These are phyloP conservation scores for Brassica napus DNA, from an alignment of 345 rosid species.

Conservation along the genomic window DNA sequence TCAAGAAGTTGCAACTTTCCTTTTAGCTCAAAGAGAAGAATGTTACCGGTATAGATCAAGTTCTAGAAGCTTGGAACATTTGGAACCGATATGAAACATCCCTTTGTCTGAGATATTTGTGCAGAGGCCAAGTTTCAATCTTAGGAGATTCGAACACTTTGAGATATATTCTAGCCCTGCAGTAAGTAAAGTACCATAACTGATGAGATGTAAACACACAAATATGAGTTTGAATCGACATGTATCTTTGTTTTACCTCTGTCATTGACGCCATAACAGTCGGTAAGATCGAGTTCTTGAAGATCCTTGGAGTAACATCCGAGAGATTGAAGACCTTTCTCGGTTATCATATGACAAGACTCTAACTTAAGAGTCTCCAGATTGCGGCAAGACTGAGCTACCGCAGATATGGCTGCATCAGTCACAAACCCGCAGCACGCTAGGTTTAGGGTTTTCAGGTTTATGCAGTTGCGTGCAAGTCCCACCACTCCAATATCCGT, in stretches of 20 bases:
- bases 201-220: neutral
- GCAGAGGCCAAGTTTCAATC: conserved; percentile 83
- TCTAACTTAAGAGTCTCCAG: conserved; percentile 75
- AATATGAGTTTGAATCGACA: neutral
- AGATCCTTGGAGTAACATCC: conserved; percentile 61
- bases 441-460: conserved; percentile 60
- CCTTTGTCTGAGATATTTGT: conserved; percentile 70
- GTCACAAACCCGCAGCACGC: conserved; percentile 74
- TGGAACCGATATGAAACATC: conserved; percentile 57
- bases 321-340: conserved; percentile 68
- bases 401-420: conserved; percentile 68
- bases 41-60: conserved; percentile 87
- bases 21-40: neutral
- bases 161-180: conserved; percentile 80
- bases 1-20: neutral
- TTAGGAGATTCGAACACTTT: conserved; percentile 58
- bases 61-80: conserved; percentile 62
- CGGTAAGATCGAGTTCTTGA: conserved; percentile 89
- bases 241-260: conserved; percentile 46
- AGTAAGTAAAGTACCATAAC: neutral
- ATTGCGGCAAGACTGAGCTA: conserved; percentile 65
- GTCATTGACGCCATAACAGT: conserved; percentile 70
- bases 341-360: conserved; percentile 80
- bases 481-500: conserved; percentile 57
- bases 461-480: conserved; percentile 60